A percentile compares a stretch with the other conserved stretches of the same genome.
phyloP scores from a whole-genome alignment of 2,329 filamentous ascomycete species.

The Colletotrichum eleusines region DNA sequence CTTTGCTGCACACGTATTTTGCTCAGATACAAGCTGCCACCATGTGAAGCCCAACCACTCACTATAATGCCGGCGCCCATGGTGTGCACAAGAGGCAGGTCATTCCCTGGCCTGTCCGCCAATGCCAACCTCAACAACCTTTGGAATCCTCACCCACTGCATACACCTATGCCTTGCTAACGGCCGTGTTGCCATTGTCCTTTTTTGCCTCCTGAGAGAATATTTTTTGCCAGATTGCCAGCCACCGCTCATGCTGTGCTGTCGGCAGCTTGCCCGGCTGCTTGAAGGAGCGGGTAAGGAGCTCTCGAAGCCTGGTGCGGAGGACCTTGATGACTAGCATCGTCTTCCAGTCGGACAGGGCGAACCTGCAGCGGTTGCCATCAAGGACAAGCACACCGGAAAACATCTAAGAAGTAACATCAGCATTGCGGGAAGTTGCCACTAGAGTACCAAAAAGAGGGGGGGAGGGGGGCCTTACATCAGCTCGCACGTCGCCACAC shows the following conservation, averaged over 20 bases:
- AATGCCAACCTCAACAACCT: not conserved
- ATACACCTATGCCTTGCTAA: slow-evolving; percentile 48
- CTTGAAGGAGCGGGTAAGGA: slow-evolving; percentile 79
- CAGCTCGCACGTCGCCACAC: slow-evolving; percentile 89
- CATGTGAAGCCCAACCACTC: not conserved
- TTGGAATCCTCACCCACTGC: not conserved
- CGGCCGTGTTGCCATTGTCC: slow-evolving; percentile 46
- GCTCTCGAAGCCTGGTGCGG: slow-evolving; percentile 78
- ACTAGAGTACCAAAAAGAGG: not conserved
- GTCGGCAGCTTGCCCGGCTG: slow-evolving; percentile 72
- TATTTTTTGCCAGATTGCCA: slow-evolving; percentile 79
- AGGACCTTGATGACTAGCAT: slow-evolving; percentile 90
- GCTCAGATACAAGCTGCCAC: not conserved
- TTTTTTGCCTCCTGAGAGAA: slow-evolving; percentile 67
- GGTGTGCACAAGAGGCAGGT: not conserved
- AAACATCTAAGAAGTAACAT: slow-evolving; percentile 72
- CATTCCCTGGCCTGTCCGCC: not conserved
- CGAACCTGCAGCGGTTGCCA: slow-evolving; percentile 86
- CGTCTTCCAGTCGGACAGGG: slow-evolving; percentile 88
- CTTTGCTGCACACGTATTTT: not conserved
- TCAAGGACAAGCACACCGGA: slow-evolving; percentile 89
- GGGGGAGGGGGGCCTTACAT: slow-evolving; percentile 62
- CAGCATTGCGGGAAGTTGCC: not conserved
- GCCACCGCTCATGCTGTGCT: slow-evolving; percentile 77
- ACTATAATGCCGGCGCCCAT: not conserved